A percentile compares a stretch with the other conserved stretches of the same genome.
Conservation (phyloP, 164 flowering plant genomes). For the Euptelea pleiosperma region DNA sequence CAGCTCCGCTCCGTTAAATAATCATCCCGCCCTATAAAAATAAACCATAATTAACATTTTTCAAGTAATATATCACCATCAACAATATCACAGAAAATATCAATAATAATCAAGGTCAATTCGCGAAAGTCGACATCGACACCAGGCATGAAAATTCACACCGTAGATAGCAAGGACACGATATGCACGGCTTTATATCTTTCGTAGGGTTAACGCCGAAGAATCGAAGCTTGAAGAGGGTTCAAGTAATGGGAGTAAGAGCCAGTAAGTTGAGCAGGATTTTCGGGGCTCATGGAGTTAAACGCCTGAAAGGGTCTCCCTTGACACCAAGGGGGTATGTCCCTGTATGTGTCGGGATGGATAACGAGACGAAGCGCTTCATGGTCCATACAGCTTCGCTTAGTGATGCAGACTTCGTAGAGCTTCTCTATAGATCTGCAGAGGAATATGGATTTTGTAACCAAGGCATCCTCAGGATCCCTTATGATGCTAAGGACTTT, state of each 20-base stretch:
- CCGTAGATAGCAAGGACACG: conserved; percentile 4
- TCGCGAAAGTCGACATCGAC: neutral
- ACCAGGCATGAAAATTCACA: neutral
- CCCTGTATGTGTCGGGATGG: conserved; percentile 42
- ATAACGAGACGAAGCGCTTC: conserved; percentile 33
- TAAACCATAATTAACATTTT: neutral
- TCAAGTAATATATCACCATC: conserved; percentile 7
- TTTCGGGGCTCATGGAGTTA: conserved; percentile 9
- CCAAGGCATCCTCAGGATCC: conserved; percentile 45
- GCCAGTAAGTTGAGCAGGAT: conserved; percentile 29
- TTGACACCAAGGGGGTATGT: conserved; percentile 38
- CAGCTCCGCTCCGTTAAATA: neutral
- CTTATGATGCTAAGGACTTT: conserved; percentile 37
- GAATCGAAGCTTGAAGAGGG: too few relatives aligned
- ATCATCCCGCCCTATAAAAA: neutral
- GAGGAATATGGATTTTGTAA: conserved; percentile 53
- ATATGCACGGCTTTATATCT: conserved; percentile 5
- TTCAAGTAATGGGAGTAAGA: conserved; percentile 31
- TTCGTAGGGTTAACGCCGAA: too few relatives aligned
- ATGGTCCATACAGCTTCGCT: conserved; percentile 36
- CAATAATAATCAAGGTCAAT: neutral
- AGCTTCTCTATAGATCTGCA: conserved; percentile 40
- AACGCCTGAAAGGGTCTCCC: conserved; percentile 10
- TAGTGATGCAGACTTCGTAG: conserved; percentile 30
- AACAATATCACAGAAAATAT: too few relatives aligned